Conservation (phyloP, 2,329 filamentous ascomycete species). For the Xylariaceae sp. region DNA sequence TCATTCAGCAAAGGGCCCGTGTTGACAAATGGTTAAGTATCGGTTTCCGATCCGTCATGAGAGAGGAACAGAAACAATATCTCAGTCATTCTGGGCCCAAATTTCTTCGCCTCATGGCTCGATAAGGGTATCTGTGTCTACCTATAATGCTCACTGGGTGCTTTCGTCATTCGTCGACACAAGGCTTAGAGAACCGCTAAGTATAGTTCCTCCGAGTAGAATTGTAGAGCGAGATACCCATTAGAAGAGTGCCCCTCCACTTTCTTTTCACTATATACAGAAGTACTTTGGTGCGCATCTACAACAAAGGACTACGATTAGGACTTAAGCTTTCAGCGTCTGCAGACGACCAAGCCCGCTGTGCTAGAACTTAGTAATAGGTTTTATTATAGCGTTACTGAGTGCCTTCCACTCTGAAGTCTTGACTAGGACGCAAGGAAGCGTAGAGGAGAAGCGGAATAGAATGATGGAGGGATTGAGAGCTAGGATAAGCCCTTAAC, state of each 20-base stretch:
- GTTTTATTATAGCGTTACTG: too few species aligned
- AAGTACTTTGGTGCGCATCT: background rate
- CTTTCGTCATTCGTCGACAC: slow-evolving; percentile 34
- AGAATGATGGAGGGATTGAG: too few species aligned
- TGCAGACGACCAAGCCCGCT: slow-evolving; percentile 4
- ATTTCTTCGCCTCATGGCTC: slow-evolving; percentile 24
- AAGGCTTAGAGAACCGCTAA: slow-evolving; percentile 15
- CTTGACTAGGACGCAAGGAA: too few species aligned
- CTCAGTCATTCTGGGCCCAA: slow-evolving; percentile 19
- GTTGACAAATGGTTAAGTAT: background rate
- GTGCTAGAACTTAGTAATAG: background rate
- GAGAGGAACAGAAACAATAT: slow-evolving; percentile 15
- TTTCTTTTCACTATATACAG: slow-evolving; percentile 31
- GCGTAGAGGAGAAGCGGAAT: too few species aligned
- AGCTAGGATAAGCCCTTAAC: too few species aligned
- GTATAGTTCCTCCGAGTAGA: slow-evolving; percentile 28
- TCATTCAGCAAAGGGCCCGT: slow-evolving; percentile 2
- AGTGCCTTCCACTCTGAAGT: too few species aligned
- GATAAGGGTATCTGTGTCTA: slow-evolving; percentile 25
- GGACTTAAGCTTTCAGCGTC: slow-evolving; percentile 19
- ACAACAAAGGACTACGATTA: slow-evolving; percentile 16
- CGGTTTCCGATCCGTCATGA: background rate
- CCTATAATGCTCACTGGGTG: slow-evolving; percentile 28
- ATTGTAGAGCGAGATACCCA: slow-evolving; percentile 27
- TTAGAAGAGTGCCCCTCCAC: slow-evolving; percentile 25